Base-by-base conservation (phyloP, 139 green algal species). In the Coelastrella sp. region DNA sequence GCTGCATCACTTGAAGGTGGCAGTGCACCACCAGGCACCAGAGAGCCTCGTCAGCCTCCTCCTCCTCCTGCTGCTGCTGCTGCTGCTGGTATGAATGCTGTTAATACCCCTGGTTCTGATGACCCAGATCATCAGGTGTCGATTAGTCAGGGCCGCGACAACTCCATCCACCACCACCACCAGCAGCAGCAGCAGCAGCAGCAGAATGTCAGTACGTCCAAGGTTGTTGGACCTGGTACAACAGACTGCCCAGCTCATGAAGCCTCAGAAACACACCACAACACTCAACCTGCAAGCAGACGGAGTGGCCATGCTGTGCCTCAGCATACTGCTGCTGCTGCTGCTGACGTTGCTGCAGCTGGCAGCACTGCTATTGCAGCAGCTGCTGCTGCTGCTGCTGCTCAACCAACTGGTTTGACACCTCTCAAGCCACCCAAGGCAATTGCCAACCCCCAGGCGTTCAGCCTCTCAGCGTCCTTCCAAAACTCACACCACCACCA, bases 141-240 rank as follows among this genome's bases (percentile, higher is more conserved):
- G 35, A 49, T 49, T 49, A 49, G 35, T 49, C 35, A 49, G 35
- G 35, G 6, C n/a, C 0, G 0, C 49, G 22, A 19, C 72, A 7
- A 78, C 14, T 12, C 72, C 72, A 25, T 22, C 20, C 74, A 81
- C 11, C 74, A 81, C n/a, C 74, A 5, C 35, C 35, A n/a, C n/a
- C n/a, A n/a, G n/a, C 59, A 63, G 63, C 84, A 82, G 84, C 83
- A 88, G 83, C 83, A 88, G 83, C 83, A 88, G 66, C 83, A 88
- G 83, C 66, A 75, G 7, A 59, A 22, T 59, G 70, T 24, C 20
- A 25, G 7, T 35, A 12, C 70, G 8, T 9, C 70, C 12, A 12
- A 78, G 70, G 22, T 58, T 17, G 6, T n/a, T 59, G 74, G 7
- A 59, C n/a, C n/a, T n/a, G n/a, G n/a, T n/a, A n/a, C n/a, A n/a